Conservation (phyloP, 331 rosid genomes). For the Quercus phellos region DNA sequence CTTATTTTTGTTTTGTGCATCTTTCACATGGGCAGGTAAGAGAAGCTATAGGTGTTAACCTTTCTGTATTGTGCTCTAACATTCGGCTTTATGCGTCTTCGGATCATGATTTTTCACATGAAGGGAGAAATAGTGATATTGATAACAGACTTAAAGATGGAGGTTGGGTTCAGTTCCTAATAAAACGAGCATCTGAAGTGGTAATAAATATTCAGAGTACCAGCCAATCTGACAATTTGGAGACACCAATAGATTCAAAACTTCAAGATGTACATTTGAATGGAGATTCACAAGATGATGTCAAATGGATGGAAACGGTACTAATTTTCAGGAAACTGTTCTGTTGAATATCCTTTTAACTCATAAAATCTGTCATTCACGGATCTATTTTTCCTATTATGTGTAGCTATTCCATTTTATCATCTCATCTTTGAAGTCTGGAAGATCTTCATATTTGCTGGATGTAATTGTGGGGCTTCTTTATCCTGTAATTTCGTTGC, state of each 20-base stretch:
- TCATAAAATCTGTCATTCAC: conserved; percentile 23
- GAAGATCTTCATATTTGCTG: conserved; percentile 75
- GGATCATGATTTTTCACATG: conserved; percentile 37
- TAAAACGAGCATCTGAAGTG: conserved; percentile 55
- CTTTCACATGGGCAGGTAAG: conserved; percentile 65
- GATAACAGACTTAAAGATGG: conserved; percentile 49
- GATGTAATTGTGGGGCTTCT: conserved; percentile 86
- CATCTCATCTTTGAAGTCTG: conserved; percentile 88
- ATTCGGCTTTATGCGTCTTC: conserved; percentile 67
- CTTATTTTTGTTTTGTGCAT: conserved; percentile 11
- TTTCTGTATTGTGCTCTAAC: conserved; percentile 84
- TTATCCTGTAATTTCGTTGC: conserved; percentile 90
- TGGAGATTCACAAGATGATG: conserved; percentile 78
- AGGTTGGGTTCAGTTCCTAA: conserved; percentile 66
- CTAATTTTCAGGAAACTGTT: conserved; percentile 9
- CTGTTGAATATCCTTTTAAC: conserved; percentile 13
- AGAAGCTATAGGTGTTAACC: conserved; percentile 87
- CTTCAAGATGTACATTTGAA: conserved; percentile 62
- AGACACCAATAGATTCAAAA: conserved; percentile 32
- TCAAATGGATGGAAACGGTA: conserved; percentile 99
- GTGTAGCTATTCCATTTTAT: conserved; percentile 82
- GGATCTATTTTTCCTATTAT: conserved; percentile 20
- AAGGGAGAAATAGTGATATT: conserved; percentile 26
- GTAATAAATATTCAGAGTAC: conserved; percentile 73
- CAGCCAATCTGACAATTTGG: conserved; percentile 57